phyloP scores from a whole-genome alignment of 2,329 filamentous ascomycete genomes.

The Botrytis cinerea region DNA sequence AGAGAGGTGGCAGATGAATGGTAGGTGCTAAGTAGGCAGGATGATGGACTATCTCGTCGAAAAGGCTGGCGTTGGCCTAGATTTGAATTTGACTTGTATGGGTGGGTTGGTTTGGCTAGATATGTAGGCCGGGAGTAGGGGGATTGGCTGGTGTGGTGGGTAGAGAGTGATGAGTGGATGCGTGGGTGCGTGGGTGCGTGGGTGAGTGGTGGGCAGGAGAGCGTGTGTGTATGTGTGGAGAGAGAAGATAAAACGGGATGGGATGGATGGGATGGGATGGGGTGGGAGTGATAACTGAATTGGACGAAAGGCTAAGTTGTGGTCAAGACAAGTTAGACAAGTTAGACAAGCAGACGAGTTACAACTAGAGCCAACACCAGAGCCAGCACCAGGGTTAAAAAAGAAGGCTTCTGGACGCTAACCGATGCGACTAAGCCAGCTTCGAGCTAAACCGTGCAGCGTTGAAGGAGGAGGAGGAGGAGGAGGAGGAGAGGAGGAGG shows the following conservation, averaged over 20 bases:
- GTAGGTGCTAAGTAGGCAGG: background rate
- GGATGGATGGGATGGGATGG: background rate
- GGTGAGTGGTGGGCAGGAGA: background rate
- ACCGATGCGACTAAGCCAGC: background rate
- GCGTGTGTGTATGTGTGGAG: background rate
- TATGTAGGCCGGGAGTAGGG: background rate
- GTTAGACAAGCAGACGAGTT: background rate
- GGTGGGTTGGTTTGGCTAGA: background rate
- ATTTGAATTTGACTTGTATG: background rate
- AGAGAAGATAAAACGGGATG: background rate
- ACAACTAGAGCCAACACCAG: background rate
- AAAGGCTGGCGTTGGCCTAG: slow-evolving; percentile 10
- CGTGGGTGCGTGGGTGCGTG: background rate
- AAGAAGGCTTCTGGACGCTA: background rate
- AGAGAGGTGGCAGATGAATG: background rate
- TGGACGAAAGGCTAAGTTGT: background rate
- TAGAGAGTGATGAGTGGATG: background rate
- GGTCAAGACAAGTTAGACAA: background rate
- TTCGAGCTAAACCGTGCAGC: background rate
- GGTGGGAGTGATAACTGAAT: slow-evolving; percentile 1
- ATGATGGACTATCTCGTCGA: background rate
- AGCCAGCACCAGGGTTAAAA: background rate
- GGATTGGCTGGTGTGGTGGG: too few species aligned
- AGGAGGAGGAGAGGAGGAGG: background rate
- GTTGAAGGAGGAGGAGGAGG: background rate